These are phyloP conservation scores for Chaetoscypha palmicola DNA, from an alignment of 2,329 filamentous ascomycete genomes.

Conservation along the genomic window DNA sequence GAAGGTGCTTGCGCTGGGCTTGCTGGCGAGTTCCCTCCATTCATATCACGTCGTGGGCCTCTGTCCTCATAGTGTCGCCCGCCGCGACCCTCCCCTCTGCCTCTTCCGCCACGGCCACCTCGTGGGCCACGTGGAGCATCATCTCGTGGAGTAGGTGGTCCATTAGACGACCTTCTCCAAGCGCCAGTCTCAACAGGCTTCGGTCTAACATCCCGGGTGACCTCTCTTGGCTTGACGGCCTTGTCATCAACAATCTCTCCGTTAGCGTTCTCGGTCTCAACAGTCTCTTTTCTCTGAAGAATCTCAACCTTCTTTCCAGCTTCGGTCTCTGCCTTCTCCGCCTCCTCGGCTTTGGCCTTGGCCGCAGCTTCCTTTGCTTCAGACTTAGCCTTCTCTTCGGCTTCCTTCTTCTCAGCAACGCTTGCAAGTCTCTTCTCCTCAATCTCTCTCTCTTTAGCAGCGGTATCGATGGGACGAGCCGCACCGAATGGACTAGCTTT, in stretches of 20 bases:
- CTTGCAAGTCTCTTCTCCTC: slow-evolving; percentile 77
- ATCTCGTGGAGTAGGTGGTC: slow-evolving; percentile 33
- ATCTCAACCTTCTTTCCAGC: slow-evolving; percentile 29
- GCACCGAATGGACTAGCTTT: slow-evolving; percentile 93
- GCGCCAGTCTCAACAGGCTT: slow-evolving; percentile 51
- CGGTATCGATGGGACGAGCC: slow-evolving; percentile 89
- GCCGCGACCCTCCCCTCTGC: slow-evolving; percentile 36
- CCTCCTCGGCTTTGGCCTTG: slow-evolving; percentile 32
- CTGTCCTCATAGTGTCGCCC: slow-evolving; percentile 26
- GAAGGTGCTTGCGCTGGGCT: slow-evolving; percentile 33
- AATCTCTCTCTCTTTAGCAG: slow-evolving; percentile 78
- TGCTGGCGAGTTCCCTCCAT: slow-evolving; percentile 41
- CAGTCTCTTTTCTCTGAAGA: slow-evolving; percentile 27
- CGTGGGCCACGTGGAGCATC: slow-evolving; percentile 36
- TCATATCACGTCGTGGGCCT: slow-evolving; percentile 22
- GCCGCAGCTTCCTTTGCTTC: slow-evolving; percentile 53
- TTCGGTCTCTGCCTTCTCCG: slow-evolving; percentile 26
- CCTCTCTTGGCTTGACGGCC: slow-evolving; percentile 39
- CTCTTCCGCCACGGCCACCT: slow-evolving; percentile 35
- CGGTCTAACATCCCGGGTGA: slow-evolving; percentile 42
- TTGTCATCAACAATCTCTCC: slow-evolving; percentile 43
- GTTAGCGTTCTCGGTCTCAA: slow-evolving; percentile 31
- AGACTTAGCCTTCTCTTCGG: slow-evolving; percentile 47
- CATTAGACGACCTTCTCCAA: slow-evolving; percentile 50
- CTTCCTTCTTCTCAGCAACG: slow-evolving; percentile 72